Base-by-base conservation (phyloP, 257 asterid genomes). In the Linderniella brevidens region DNA sequence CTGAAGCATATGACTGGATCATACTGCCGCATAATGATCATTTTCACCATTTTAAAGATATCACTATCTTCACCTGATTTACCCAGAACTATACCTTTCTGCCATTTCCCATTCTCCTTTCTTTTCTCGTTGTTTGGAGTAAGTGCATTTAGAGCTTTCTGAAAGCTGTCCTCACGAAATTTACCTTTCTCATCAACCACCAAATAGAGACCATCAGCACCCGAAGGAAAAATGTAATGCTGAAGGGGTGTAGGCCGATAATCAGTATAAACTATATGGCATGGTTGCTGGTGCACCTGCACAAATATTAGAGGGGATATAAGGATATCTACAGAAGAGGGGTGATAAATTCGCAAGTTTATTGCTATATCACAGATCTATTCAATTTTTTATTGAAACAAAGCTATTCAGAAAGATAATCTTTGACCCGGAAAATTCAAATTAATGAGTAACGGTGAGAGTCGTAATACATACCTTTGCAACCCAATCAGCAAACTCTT, bases 1-100 rank as follows among this genome's bases (percentile, higher is more conserved):
- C 98, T 90, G 71, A 90, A 90, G 61, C 96, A 90, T 80, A 90
- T 85, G 53, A 90, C 94, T 43, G 98, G 98, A 69, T 90, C 98
- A 64, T 90, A 90, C 57, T 84, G 96, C 20, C 92, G 88, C 66
- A 72, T 68, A 57, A 84, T 79, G 60, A 85, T 85, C 98, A 81
- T 90, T 69, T 90, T 90, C 70, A 90, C 96, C 92, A 90, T 85
- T 72, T 81, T 84, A 67, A 90, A 85, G 55, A 90, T 90, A 59
- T 90, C 98, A 58, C 92, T 85, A 47, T 79, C 93, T 58, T 90
- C 92, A 7, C 94, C 93, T 4, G 79, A 67, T 76, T 71, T 90
- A 57, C 96, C 94, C 60, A 66, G 45, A 56, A 76, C 64, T 58
- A 75, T 18, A 42, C 96, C 92, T 65, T 75, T 85, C 66, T 72